Conservation (phyloP, 169 alveolate species). For the Perkinsus chesapeaki region DNA sequence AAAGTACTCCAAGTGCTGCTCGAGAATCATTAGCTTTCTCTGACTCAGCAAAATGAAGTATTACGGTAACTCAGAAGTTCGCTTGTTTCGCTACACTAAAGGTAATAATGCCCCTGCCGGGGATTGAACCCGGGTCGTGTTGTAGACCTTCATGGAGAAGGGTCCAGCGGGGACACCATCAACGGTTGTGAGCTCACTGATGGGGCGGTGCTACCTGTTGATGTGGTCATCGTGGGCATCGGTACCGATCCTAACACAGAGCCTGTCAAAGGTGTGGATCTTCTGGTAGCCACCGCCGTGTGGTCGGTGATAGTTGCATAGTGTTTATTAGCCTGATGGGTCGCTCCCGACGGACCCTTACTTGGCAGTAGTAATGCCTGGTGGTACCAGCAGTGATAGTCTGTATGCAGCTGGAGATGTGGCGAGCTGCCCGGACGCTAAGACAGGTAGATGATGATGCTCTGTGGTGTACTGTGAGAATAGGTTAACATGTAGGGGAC, state of each 20-base stretch:
- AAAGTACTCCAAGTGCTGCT: neutral
- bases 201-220: conserved; percentile 47
- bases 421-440: conserved; percentile 29
- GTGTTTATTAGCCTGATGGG: neutral
- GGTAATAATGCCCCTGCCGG: neutral
- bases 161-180: conserved; percentile 24
- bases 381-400: neutral
- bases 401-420: conserved; percentile 35
- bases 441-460: conserved; percentile 18
- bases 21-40: neutral
- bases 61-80: neutral
- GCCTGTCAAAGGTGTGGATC: conserved; percentile 11
- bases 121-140: neutral
- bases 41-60: neutral
- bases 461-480: too few relatives aligned
- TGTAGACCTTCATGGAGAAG: neutral
- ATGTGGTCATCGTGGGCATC: conserved; percentile 57
- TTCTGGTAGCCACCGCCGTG: neutral
- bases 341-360: neutral
- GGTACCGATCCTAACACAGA: conserved; percentile 49
- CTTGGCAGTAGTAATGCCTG: neutral
- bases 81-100: neutral
- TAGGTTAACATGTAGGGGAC: conserved; percentile 34
- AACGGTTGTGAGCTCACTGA: conserved; percentile 44
- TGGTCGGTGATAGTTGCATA: too few relatives aligned